Base-by-base conservation (phyloP, 2,329 filamentous ascomycete genomes). In the Allantophomopsis lycopodina region DNA sequence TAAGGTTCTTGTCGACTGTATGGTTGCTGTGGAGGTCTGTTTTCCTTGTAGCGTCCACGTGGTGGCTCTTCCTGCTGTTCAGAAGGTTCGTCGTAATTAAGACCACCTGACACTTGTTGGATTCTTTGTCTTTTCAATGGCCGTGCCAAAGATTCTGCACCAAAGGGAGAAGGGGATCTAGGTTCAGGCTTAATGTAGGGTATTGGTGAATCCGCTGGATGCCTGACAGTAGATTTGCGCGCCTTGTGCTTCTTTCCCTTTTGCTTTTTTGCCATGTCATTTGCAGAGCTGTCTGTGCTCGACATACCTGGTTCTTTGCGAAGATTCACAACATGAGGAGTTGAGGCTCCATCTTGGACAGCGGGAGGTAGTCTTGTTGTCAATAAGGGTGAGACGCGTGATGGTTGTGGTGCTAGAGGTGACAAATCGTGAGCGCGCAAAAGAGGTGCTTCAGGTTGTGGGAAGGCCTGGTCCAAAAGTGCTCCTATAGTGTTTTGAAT, bases 361-460 rank as follows among this genome's bases (percentile, higher is more conserved):
- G 54, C 40, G 13, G 54, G 52, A 44, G 52, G 51, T 21, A 50
- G 47, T 48, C 60, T 59, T 39, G 64, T 58, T 54, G 63, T 59
- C 49, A 71, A 63, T 60, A 79, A 54, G 46, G 70, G 64, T 56
- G 81, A 68, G 46, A 75, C 76, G 53, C 83, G 79, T 37, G 78
- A 76, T 39, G 84, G 82, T 52, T 84, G 83, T 18, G 84, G 83
- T 38, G 83, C 83, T 53, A 80, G 62, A 33, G 80, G 81, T 30
- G 77, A 79, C 38, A 78, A 73, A 50, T 88, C 79, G 55, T 87
- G 80, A 49, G 77, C 79, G 53, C 77, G 76, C 50, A 88, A 68
- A 42, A 88, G 63, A 39, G 77, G 76, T 45, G 80, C 70, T 38
- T 72, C 61, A 31, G 36, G 42, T 49, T 54, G 58, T 46, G 50